These are phyloP conservation scores for Inonotus obliquus DNA, from an alignment of 1,284 basidiomycete genomes.

Conservation along the genomic window DNA sequence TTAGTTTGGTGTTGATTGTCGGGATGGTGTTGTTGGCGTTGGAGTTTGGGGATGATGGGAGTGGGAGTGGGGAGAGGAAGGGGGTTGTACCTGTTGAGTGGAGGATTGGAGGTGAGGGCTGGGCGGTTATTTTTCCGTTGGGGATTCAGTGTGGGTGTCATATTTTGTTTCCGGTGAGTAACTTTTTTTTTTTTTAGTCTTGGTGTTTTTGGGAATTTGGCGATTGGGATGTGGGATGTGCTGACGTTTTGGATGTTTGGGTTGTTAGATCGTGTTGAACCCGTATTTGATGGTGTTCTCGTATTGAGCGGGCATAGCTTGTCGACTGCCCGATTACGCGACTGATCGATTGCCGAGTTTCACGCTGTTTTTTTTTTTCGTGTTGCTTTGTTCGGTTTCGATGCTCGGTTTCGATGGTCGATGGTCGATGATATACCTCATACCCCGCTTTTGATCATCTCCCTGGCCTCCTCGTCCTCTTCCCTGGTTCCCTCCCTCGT, in stretches of 20 bases:
- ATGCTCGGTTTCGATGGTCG: no score
- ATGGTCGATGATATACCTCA: no score
- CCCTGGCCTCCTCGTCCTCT: no score
- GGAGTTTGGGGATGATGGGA: constrained; percentile 57
- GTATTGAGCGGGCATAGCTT: constrained; percentile 33
- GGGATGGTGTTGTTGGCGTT: constrained; percentile 53
- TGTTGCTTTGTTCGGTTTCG: no score
- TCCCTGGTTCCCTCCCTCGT: no score
- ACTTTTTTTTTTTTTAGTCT: background rate
- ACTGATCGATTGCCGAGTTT: no score
- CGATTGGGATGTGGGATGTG: no score
- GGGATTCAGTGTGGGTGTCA: constrained; percentile 60
- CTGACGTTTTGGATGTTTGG: background rate
- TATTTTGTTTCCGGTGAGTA: constrained; percentile 61
- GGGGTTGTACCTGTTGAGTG: constrained; percentile 55
- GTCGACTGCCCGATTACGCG: no score
- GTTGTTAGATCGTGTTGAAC: constrained; percentile 40
- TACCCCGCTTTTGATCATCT: no score
- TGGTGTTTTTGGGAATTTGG: background rate
- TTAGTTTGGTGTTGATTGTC: constrained; percentile 44
- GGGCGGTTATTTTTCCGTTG: constrained; percentile 69
- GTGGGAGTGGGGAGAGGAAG: constrained; percentile 41
- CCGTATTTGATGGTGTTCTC: constrained; percentile 48
- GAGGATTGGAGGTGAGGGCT: constrained; percentile 48
- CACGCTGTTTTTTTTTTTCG: no score